Evolutionary conservation across 2,329 filamentous ascomycete genomes (phyloP), one percentile per base, ranked within the genome.

Genomic region (Fusarium paranaense): DNA sequence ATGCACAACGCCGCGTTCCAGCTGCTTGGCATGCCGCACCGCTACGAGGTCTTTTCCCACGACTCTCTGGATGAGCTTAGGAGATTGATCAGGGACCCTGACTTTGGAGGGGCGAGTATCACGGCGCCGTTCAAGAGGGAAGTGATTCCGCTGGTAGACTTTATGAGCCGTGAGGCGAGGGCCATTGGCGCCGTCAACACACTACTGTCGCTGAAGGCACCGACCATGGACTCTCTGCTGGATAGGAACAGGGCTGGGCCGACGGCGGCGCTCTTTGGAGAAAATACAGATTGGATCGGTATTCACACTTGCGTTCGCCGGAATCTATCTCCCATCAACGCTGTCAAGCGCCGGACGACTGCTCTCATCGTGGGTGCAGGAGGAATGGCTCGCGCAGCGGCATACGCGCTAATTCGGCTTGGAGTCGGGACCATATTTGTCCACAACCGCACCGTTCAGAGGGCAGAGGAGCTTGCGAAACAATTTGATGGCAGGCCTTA

Each of bases 241-340:
- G 85, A 89, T 67, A 85, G 88, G 18, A 88, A 88, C 66, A 86
- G 87, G 57, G 85, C 87, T 10, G 90, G 90, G 0, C 85, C 86
- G 0, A 85, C 91, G 18, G 85, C 86, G 67, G 89, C 88, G 4
- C 83, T 92, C 3, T 90, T 91, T 70, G 91, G 90, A 9, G 90
- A 92, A 62, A 92, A 92, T 67, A 92, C 90, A 0, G 90, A 92
- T 79, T 92, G 90, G 87, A 90, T 91, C 25, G 90, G 90, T 3
- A 89, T 92, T 22, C 84, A 89, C 66, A 90, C 88, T 18, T 91
- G 89, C 74, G 86, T 92, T 47, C 85, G 87, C 14, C 85, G 89
- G 42, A 90, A 90, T 18, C 82, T 92, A 1, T 91, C 90, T 4
- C 90, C 90, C 7, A 87, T 89, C 4, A 88, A 88, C 70, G 85